Conservation (phyloP, 2,329 filamentous ascomycete species). For the Exophiala calicioides region DNA sequence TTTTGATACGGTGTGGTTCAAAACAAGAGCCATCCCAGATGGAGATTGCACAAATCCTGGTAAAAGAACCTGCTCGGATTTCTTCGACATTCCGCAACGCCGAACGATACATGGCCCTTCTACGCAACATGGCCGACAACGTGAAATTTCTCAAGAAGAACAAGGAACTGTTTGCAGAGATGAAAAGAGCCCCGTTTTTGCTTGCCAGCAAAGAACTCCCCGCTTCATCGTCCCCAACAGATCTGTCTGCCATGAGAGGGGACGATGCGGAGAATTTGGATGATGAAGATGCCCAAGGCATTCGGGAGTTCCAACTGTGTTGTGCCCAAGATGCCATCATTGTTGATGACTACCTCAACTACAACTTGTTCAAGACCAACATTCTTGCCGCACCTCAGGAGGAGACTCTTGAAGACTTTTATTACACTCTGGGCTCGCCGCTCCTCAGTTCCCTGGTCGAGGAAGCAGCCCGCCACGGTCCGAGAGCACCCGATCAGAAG, state of each 20-base stretch:
- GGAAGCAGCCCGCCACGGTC: constrained; percentile 73
- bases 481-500: constrained; percentile 65
- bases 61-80: constrained; percentile 77
- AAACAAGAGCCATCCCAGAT: constrained; percentile 85
- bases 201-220: constrained; percentile 77
- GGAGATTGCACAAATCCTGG: constrained; percentile 82
- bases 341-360: constrained; percentile 85
- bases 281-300: constrained; percentile 62
- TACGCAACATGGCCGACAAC: constrained; percentile 78
- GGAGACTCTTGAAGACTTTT: constrained; percentile 81
- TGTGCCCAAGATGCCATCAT: constrained; percentile 72
- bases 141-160: constrained; percentile 71
- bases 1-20: constrained; percentile 83
- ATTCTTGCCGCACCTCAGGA: constrained; percentile 89
- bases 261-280: constrained; percentile 50
- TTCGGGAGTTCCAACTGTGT: constrained; percentile 78
- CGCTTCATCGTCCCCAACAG: constrained; percentile 25
- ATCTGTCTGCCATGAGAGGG: constrained; percentile 41
- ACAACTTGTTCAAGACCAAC: constrained; percentile 80
- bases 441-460: constrained; percentile 76
- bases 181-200: constrained; percentile 75
- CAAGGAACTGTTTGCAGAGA: constrained; percentile 71
- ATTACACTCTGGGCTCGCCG: constrained; percentile 74
- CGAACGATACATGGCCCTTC: constrained; percentile 82
- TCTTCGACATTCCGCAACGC: constrained; percentile 75